Conservation (phyloP, 2,329 filamentous ascomycete genomes). For the Talaromyces verruculosus region DNA sequence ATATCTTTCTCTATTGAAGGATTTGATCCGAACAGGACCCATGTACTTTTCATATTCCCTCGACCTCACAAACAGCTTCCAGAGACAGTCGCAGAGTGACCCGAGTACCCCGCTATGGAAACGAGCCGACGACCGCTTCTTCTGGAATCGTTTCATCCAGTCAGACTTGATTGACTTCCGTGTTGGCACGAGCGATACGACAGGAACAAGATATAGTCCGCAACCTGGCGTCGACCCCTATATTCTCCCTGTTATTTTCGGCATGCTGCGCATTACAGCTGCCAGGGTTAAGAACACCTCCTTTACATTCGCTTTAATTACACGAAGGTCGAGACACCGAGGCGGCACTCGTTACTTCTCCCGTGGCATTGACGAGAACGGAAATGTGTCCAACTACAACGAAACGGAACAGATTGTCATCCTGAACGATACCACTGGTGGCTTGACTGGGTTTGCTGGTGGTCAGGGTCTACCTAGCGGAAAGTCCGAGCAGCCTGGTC, state of each 20-base stretch:
- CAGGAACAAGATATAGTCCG: slow-evolving; percentile 49
- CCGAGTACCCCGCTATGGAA: slow-evolving; percentile 77
- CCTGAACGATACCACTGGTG: slow-evolving; percentile 75
- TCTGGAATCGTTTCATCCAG: slow-evolving; percentile 95
- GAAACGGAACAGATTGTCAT: slow-evolving; percentile 94
- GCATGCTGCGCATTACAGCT: slow-evolving; percentile 87
- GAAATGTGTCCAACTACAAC: slow-evolving; percentile 97
- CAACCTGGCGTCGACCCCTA: slow-evolving; percentile 83
- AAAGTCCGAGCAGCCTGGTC: slow-evolving; percentile 60
- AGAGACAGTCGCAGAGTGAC: slow-evolving; percentile 81
- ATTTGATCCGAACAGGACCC: slow-evolving; percentile 75
- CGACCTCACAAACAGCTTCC: slow-evolving; percentile 95
- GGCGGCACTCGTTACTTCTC: slow-evolving; percentile 94
- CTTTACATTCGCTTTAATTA: slow-evolving; percentile 83
- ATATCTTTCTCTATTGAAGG: slow-evolving; percentile 79
- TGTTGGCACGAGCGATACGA: slow-evolving; percentile 53
- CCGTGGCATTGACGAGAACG: slow-evolving; percentile 86
- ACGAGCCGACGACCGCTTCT: slow-evolving; percentile 93
- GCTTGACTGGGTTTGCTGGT: slow-evolving; percentile 76
- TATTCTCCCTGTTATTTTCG: slow-evolving; percentile 93
- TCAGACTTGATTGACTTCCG: slow-evolving; percentile 90
- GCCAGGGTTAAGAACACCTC: slow-evolving; percentile 82
- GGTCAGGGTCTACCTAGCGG: slow-evolving; percentile 74
- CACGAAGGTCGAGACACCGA: slow-evolving; percentile 80
- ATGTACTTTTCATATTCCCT: slow-evolving; percentile 99